phyloP scores from a whole-genome alignment of 306 rosid genomes.

The Quercus variabilis region DNA sequence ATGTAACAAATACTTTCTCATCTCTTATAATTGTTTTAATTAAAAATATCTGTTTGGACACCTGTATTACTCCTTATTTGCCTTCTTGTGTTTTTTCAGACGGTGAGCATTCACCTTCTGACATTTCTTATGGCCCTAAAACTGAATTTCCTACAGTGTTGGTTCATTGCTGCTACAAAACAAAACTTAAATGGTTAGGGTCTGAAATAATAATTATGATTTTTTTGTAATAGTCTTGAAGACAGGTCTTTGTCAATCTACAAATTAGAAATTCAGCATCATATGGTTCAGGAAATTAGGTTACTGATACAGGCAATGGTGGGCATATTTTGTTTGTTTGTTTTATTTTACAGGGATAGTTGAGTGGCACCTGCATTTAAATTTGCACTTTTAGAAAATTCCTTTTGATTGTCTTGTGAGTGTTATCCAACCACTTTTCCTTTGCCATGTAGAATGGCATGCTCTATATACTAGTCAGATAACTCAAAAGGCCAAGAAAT shows the following conservation, averaged over 20 bases:
- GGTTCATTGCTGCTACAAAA: background rate
- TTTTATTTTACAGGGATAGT: no score
- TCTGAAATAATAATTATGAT: background rate
- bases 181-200: background rate
- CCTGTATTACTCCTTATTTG: background rate
- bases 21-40: background rate
- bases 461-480: no score
- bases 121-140: background rate
- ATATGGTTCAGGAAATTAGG: no score
- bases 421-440: no score
- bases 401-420: no score
- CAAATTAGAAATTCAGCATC: background rate
- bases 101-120: background rate
- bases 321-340: no score
- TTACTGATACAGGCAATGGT: no score
- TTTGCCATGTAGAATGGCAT: no score
- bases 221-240: background rate
- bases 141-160: background rate
- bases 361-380: no score
- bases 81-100: background rate
- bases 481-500: no score
- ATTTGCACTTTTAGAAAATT: no score
- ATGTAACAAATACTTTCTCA: background rate
- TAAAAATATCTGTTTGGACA: background rate
- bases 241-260: background rate